Evolutionary conservation across 192 early-diverging fungal species (phyloP), one percentile per base, ranked within the genome.

Genomic region (Mycoemilia scoparia): DNA sequence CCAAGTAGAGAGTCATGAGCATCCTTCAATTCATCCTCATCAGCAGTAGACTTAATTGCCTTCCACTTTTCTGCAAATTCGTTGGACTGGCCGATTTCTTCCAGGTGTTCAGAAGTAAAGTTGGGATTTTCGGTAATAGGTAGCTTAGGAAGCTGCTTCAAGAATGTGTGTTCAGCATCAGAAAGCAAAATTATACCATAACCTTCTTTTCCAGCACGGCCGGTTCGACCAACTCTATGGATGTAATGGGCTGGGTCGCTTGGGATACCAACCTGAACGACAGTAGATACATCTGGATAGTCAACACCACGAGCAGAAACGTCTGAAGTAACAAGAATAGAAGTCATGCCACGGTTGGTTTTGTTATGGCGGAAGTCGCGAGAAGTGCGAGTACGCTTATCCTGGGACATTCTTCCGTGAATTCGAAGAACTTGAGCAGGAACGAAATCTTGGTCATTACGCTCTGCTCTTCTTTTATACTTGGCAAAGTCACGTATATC

Each of bases 221-320:
- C 93, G 10, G 93, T 96, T 43, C 93, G 77, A 3, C 93, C 93
- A 29, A 98, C 59, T 27, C 93, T 78, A 59, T 98, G 93, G 31
- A 98, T 81, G 37, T 98, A 98, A 44, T 87, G 77, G 43, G 91
- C 86, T 20, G 68, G 46, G 21, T 72, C 64, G 5, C 76, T 67
- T 15, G 93, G 83, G 0, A 84, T 60, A 38, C 89, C 92, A 21
- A 88, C 48, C 54, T 95, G 87, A 24, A 98, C 41, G 13, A 98
- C 89, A 31, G 90, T 64, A 0, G 73, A 74, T 4, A 98, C 91
- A 49, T 77, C 76, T 9, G 90, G 90, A 39, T 93, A 96, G 54
- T 98, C 93, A 17, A 98, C 84, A 27, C 93, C 93, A 40, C 93
- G 81, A 25, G 93, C 90, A 37, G 87, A 88, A 2, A 98, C 87